Percentiles rank a stretch among this genome's conserved stretches.
Conservation (phyloP, 805 yeast genomes). For the Nakazawaea wyomingensis region DNA sequence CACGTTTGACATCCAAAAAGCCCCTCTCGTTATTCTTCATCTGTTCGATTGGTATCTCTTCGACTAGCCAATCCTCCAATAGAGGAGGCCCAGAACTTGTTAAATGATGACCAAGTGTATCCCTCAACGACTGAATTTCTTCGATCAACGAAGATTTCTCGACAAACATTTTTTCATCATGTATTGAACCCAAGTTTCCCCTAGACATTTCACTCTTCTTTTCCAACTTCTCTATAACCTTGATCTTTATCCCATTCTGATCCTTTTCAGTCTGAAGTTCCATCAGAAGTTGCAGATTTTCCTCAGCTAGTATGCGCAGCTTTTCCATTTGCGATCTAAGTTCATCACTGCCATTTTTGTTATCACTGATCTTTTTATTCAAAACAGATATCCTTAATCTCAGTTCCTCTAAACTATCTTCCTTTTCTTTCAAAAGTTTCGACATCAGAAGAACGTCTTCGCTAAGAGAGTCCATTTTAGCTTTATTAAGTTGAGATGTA, state of each 20-base stretch:
- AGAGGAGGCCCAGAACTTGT: neutral
- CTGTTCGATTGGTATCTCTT: constrained; percentile 12
- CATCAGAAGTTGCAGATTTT: constrained; percentile 2
- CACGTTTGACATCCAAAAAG: neutral
- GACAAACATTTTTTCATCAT: constrained; percentile 28
- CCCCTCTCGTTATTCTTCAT: no score
- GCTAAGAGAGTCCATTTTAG: constrained; percentile 2
- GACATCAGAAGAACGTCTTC: constrained; percentile 1
- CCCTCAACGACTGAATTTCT: constrained; percentile 39
- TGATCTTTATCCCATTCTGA: constrained; percentile 17
- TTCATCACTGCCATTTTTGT: no score
- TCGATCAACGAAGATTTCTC: constrained; percentile 34
- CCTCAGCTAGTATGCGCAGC: constrained; percentile 18
- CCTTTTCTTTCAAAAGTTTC: constrained; percentile 10
- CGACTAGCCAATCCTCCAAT: neutral
- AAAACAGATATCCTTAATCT: constrained; percentile 39
- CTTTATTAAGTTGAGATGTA: neutral
- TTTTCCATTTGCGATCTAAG: constrained; percentile 21
- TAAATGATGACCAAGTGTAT: constrained; percentile 20
- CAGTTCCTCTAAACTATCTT: constrained; percentile 33
- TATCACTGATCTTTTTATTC: constrained; percentile 35
- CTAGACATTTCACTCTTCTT: constrained; percentile 20
- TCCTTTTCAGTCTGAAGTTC: constrained; percentile 16
- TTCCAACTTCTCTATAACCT: constrained; percentile 23
- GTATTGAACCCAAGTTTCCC: constrained; percentile 28